A percentile compares a stretch with the other conserved stretches of the same genome.
phyloP scores from a whole-genome alignment of 495 filamentous ascomycete species.

The Pseudoneurospora amorphoporcata region DNA sequence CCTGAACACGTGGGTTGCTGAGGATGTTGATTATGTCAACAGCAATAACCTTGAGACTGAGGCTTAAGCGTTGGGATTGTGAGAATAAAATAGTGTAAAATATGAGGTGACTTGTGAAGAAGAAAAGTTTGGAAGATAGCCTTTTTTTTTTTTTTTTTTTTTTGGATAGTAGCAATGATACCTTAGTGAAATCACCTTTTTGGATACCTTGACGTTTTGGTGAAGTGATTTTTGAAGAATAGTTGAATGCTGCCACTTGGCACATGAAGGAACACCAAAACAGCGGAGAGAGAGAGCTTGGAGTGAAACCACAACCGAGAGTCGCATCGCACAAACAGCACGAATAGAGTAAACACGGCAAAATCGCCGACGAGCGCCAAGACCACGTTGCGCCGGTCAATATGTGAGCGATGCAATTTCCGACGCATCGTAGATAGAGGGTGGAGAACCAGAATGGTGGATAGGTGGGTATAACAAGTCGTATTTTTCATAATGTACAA shows the following conservation, averaged over 20 bases:
- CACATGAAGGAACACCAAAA: neutral
- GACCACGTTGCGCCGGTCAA: neutral
- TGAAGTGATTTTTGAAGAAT: neutral
- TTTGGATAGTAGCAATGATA: neutral
- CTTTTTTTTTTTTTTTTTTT: neutral
- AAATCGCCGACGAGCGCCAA: neutral
- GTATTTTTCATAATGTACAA: neutral
- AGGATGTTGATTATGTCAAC: conserved; percentile 13
- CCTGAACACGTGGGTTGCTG: conserved; percentile 18
- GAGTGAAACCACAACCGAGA: no score
- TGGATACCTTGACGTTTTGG: neutral
- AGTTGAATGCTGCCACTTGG: neutral
- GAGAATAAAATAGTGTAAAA: neutral
- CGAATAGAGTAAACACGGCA: neutral
- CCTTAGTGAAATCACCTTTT: neutral
- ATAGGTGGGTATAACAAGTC: neutral
- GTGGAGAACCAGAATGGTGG: neutral
- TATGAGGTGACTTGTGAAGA: neutral
- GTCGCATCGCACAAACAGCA: neutral
- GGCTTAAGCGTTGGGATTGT: neutral
- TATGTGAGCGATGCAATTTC: neutral
- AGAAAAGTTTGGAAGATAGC: neutral
- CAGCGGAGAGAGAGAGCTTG: no score
- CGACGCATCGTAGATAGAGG: neutral
- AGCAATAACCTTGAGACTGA: neutral